Evolutionary conservation across 306 rosid species (phyloP).

Genomic region (Vigna mungo): DNA sequence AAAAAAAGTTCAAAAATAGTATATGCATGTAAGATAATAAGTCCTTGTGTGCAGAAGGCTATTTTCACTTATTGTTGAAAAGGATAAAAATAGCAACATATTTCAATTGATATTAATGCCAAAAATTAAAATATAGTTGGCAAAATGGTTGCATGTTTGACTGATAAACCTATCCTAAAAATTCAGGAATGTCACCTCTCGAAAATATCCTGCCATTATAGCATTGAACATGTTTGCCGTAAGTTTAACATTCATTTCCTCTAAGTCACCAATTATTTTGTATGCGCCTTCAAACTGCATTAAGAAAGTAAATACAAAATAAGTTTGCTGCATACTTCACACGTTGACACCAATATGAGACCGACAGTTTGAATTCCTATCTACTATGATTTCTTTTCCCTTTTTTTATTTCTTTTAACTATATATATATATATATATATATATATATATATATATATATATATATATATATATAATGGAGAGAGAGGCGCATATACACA

Average conservation of each 20-base stretch:
- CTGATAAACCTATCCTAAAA: slow-evolving; percentile 10
- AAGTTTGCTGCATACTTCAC: slow-evolving; percentile 3
- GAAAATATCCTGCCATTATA: slow-evolving; percentile 88
- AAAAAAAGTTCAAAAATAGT: slow-evolving; percentile 7
- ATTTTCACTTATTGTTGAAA: slow-evolving; percentile 27
- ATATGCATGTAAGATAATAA: slow-evolving; percentile 22
- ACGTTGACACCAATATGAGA: neutral
- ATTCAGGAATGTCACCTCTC: slow-evolving; percentile 69
- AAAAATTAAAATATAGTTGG: slow-evolving; percentile 28
- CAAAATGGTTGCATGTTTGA: slow-evolving; percentile 35
- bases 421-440: too few relatives aligned
- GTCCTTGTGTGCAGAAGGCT: neutral
- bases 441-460: too few relatives aligned
- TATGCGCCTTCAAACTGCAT: slow-evolving; percentile 78
- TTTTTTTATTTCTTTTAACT: neutral
- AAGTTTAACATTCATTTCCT: slow-evolving; percentile 59
- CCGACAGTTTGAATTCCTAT: neutral
- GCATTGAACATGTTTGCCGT: slow-evolving; percentile 72
- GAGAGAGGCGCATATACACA: too few relatives aligned
- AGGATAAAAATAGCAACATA: neutral
- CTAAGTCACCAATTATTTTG: slow-evolving; percentile 60
- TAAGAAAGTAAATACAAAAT: slow-evolving; percentile 25
- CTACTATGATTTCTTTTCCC: neutral
- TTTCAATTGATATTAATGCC: slow-evolving; percentile 33
- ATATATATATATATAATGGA: too few relatives aligned